phyloP scores from a whole-genome alignment of 179 eudicot species.

The Corrigiola litoralis region DNA sequence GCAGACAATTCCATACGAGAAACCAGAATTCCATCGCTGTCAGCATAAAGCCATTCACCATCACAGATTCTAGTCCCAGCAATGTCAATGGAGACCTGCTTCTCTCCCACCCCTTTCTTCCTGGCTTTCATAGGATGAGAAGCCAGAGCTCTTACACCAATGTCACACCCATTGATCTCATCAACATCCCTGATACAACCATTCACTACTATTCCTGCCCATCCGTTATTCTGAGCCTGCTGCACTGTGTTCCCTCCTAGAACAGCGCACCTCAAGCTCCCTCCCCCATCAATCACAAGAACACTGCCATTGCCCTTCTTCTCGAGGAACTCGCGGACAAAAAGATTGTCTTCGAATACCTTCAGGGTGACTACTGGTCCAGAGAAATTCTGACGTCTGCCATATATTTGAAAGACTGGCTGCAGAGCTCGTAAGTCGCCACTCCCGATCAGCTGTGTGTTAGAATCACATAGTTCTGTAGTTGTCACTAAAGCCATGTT shows the following conservation, averaged over 20 bases:
- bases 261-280: constrained; percentile 20
- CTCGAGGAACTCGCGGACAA: constrained; percentile 22
- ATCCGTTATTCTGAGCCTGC: constrained; percentile 31
- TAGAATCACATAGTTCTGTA: constrained; percentile 24
- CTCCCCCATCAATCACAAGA: constrained; percentile 23
- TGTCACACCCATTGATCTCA: constrained; percentile 26
- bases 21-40: constrained; percentile 26
- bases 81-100: constrained; percentile 6
- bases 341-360: constrained; percentile 25
- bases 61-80: constrained; percentile 19
- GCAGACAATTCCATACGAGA: constrained; percentile 15
- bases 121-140: constrained; percentile 29
- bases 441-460: constrained; percentile 16
- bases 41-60: constrained; percentile 31
- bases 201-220: constrained; percentile 27
- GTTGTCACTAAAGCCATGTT: constrained; percentile 24
- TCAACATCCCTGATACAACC: constrained; percentile 25
- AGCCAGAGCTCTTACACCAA: constrained; percentile 26
- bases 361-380: constrained; percentile 25
- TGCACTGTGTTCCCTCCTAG: constrained; percentile 28
- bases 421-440: constrained; percentile 25
- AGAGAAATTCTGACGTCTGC: constrained; percentile 16
- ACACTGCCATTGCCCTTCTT: constrained; percentile 21
- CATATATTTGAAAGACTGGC: constrained; percentile 25
- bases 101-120: constrained; percentile 22